Conservation (phyloP, 2,329 filamentous ascomycete species). For the Ophiostoma triangulosporum region DNA sequence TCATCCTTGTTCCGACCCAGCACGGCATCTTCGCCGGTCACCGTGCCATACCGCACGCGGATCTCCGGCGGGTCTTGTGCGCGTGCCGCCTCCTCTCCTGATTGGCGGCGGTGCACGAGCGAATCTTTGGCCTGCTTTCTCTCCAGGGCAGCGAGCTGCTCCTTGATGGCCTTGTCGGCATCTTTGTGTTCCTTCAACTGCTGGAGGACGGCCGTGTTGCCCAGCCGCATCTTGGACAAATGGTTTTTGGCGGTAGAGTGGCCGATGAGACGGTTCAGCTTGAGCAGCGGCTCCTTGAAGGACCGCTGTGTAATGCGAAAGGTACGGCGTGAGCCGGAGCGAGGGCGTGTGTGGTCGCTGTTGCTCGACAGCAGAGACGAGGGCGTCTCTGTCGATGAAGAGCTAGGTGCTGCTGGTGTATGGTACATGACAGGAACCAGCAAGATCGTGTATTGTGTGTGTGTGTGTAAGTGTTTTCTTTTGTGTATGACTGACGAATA, state of each 20-base stretch:
- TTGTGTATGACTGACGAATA: neutral
- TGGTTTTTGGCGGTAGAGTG: constrained; percentile 26
- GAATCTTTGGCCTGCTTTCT: constrained; percentile 21
- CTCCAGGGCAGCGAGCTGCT: constrained; percentile 21
- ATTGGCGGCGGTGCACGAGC: constrained; percentile 20
- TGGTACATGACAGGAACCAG: neutral
- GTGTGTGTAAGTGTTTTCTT: neutral
- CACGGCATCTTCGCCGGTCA: constrained; percentile 12
- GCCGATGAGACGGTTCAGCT: constrained; percentile 25
- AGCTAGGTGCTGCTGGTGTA: neutral
- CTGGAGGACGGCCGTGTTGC: constrained; percentile 23
- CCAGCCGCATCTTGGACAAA: constrained; percentile 24
- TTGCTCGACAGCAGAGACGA: neutral
- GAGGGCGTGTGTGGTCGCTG: neutral
- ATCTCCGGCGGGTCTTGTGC: constrained; percentile 19
- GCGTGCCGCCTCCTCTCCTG: constrained; percentile 22
- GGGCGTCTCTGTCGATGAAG: neutral
- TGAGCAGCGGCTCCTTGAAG: constrained; percentile 25
- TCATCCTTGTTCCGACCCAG: constrained; percentile 13
- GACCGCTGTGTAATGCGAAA: neutral
- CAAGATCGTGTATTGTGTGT: neutral
- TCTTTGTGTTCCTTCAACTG: constrained; percentile 17
- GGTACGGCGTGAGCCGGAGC: neutral
- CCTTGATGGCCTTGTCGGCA: constrained; percentile 19
- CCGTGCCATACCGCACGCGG: constrained; percentile 19